phyloP scores from a whole-genome alignment of 139 green algal species.

The Asterochloris sp. region DNA sequence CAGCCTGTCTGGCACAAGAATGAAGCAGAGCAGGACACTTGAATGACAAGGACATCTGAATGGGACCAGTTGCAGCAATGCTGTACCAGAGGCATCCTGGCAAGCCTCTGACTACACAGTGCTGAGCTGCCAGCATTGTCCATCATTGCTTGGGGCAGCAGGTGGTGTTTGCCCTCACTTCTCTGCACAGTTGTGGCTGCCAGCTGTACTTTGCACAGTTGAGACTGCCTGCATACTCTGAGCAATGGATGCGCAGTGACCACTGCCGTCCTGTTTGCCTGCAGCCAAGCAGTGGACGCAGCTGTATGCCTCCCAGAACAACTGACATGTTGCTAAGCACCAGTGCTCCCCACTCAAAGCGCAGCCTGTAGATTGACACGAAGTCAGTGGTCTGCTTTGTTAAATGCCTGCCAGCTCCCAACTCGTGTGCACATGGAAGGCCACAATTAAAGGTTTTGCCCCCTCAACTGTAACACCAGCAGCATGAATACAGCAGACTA shows the following conservation, averaged over 20 bases:
- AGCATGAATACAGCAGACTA: too few species aligned
- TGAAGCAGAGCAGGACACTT: too few species aligned
- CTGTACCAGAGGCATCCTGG: not conserved
- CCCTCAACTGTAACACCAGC: too few species aligned
- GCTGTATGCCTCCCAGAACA: conserved; percentile 26
- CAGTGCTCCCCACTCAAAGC: too few species aligned
- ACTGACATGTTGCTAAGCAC: too few species aligned
- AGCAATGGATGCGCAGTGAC: not conserved
- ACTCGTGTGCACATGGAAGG: too few species aligned
- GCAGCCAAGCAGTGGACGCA: conserved; percentile 51
- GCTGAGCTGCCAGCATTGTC: not conserved
- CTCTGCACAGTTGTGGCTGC: not conserved
- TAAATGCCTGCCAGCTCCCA: too few species aligned
- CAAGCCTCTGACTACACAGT: not conserved
- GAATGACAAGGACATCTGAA: too few species aligned
- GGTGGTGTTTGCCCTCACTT: not conserved
- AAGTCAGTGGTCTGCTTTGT: too few species aligned
- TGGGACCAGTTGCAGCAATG: not conserved
- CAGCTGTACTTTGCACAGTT: not conserved
- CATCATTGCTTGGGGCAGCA: not conserved
- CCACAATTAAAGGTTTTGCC: too few species aligned
- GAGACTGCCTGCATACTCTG: too few species aligned
- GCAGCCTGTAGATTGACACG: too few species aligned
- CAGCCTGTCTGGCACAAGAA: not conserved
- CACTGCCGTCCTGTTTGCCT: not conserved